These are phyloP conservation scores for Apostasia ramifera DNA, from an alignment of 106 monocot genomes.

Conservation along the genomic window DNA sequence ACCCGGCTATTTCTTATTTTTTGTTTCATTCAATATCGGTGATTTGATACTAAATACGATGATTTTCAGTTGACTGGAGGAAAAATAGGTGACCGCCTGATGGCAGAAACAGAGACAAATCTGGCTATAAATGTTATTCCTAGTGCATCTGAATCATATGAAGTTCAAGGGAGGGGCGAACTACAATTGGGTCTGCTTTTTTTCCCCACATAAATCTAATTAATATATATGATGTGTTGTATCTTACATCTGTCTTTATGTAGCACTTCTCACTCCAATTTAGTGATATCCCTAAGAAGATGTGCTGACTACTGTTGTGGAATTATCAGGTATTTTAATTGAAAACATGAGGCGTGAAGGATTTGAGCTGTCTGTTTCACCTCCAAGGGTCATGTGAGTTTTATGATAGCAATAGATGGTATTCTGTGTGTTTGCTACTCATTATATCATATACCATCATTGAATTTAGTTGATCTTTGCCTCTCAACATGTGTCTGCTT, in stretches of 20 bases:
- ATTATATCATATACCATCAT: conserved; percentile 2
- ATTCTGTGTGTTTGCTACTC: not conserved
- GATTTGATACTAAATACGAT: conserved; percentile 11
- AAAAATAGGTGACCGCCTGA: conserved; percentile 87
- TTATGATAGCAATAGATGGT: not conserved
- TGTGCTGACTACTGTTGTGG: not conserved
- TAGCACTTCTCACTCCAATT: not conserved
- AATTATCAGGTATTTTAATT: conserved; percentile 77
- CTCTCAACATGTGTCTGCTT: not conserved
- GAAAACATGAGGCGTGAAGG: conserved; percentile 99
- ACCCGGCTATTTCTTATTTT: not conserved
- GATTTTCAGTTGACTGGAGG: conserved; percentile 83
- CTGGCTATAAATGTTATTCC: conserved; percentile 99
- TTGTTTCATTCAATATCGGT: not conserved
- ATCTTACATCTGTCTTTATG: not conserved
- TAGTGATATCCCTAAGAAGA: not conserved
- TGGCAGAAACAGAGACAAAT: conserved; percentile 96
- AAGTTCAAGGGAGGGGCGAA: conserved; percentile 99
- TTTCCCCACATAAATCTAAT: not conserved
- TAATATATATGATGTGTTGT: not conserved
- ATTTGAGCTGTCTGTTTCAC: conserved; percentile 98
- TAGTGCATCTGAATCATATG: conserved; percentile 89
- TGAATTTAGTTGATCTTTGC: not conserved
- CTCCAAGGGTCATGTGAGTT: conserved; percentile 94
- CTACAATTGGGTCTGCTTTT: conserved; percentile 77